Evolutionary conservation across 116 monocot genomes (phyloP).

Genomic region (Iris pallida): DNA sequence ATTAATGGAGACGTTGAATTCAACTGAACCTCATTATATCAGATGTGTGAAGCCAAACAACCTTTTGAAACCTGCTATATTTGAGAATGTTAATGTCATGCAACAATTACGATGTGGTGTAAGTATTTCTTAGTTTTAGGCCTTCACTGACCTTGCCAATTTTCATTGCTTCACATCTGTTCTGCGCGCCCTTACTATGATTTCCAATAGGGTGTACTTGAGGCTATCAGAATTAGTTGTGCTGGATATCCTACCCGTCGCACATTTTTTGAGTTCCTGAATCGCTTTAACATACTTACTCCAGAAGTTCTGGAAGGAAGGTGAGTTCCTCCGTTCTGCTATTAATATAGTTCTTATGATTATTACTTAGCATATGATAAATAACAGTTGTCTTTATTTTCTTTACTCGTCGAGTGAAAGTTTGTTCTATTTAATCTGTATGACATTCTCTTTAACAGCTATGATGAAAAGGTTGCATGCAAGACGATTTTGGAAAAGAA

Average conservation of each 20-base stretch:
- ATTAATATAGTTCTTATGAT: neutral
- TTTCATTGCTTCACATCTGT: neutral
- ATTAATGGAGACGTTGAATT: constrained; percentile 94
- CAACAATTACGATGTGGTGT: constrained; percentile 97
- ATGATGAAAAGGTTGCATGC: constrained; percentile 86
- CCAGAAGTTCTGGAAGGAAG: constrained; percentile 79
- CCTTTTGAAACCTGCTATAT: constrained; percentile 79
- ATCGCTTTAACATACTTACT: constrained; percentile 82
- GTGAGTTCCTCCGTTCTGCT: constrained; percentile 39
- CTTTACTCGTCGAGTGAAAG: neutral
- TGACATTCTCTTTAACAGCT: constrained; percentile 30
- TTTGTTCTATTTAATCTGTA: neutral
- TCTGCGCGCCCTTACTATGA: constrained; percentile 2
- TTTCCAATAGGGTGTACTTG: constrained; percentile 82
- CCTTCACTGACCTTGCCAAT: neutral
- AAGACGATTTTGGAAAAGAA: constrained; percentile 84
- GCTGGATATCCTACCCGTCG: constrained; percentile 97
- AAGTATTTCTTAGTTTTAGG: constrained; percentile 38
- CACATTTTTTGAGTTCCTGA: constrained; percentile 91
- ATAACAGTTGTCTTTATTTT: too few species aligned
- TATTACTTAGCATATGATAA: constrained; percentile 1
- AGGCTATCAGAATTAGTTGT: constrained; percentile 97
- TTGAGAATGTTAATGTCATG: constrained; percentile 97
- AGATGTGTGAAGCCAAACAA: constrained; percentile 99
- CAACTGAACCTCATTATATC: constrained; percentile 97